phyloP scores from a whole-genome alignment of 1,139 yeast species.

The Yamadazyma dendronema region DNA sequence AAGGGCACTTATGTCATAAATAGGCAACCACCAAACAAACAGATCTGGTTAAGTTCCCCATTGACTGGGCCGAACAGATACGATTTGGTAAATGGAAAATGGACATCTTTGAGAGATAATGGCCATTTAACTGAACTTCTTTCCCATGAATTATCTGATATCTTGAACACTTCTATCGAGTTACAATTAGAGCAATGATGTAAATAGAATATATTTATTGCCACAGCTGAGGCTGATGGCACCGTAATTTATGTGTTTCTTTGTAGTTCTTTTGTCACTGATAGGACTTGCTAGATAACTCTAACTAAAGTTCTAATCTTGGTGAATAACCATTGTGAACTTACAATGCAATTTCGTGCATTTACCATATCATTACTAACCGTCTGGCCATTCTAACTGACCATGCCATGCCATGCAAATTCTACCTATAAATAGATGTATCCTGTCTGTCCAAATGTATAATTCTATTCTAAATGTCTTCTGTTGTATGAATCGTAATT shows the following conservation, averaged over 20 bases:
- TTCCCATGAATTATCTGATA: slow-evolving; percentile 44
- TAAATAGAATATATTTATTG: not conserved
- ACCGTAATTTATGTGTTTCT: no score
- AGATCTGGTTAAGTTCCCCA: slow-evolving; percentile 91
- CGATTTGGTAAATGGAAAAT: slow-evolving; percentile 54
- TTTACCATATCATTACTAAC: no score
- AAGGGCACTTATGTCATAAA: slow-evolving; percentile 84
- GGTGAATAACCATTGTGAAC: no score
- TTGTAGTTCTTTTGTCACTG: no score
- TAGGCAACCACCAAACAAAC: slow-evolving; percentile 92
- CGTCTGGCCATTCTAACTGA: no score
- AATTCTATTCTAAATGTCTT: slow-evolving; percentile 16
- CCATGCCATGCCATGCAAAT: no score
- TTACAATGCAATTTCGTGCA: no score
- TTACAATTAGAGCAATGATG: slow-evolving; percentile 15
- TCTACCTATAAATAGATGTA: no score
- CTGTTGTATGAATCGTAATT: slow-evolving; percentile 43
- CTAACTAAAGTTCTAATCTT: no score
- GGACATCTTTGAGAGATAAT: slow-evolving; percentile 64
- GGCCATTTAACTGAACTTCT: slow-evolving; percentile 47
- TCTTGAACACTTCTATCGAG: slow-evolving; percentile 27
- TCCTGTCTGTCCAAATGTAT: no score
- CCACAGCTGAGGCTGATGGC: no score
- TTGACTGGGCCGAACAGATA: slow-evolving; percentile 83
- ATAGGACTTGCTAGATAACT: no score